Percentiles rank a stretch among this genome's conserved stretches.
Conservation (phyloP, 2,329 filamentous ascomycete species). For the Septoria linicola region DNA sequence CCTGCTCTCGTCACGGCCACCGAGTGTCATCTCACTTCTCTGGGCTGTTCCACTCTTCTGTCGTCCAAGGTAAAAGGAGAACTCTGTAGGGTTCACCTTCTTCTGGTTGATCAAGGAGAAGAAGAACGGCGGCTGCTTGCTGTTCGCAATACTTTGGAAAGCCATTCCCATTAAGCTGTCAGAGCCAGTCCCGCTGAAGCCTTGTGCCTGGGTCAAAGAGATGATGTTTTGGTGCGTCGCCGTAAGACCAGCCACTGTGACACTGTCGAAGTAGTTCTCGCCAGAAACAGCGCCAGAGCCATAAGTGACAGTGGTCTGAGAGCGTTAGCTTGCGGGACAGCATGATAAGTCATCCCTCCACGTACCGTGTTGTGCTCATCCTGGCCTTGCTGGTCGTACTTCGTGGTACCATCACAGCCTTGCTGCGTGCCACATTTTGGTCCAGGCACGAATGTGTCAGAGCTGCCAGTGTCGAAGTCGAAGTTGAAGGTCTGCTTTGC, state of each 20-base stretch:
- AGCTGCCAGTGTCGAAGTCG: constrained; percentile 31
- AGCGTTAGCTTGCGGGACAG: neutral
- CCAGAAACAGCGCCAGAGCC: constrained; percentile 29
- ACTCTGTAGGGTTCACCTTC: constrained; percentile 29
- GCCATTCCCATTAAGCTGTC: constrained; percentile 29
- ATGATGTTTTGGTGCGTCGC: constrained; percentile 30
- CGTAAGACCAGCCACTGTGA: constrained; percentile 29
- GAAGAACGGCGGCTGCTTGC: constrained; percentile 28
- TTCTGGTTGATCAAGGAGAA: constrained; percentile 30
- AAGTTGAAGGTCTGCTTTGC: constrained; percentile 25
- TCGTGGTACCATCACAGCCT: constrained; percentile 25
- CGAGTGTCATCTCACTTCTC: constrained; percentile 31
- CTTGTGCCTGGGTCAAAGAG: constrained; percentile 29
- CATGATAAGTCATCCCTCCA: neutral
- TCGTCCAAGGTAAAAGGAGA: constrained; percentile 35
- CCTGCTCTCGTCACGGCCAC: constrained; percentile 27
- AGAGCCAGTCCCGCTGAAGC: constrained; percentile 27
- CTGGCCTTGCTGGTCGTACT: constrained; percentile 26
- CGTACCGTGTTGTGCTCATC: constrained; percentile 23
- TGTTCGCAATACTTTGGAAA: constrained; percentile 27
- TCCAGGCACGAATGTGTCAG: constrained; percentile 30
- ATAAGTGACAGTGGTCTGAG: constrained; percentile 29
- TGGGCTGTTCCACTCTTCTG: constrained; percentile 22
- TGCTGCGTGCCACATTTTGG: constrained; percentile 25
- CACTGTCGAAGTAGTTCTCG: constrained; percentile 31